A percentile compares a stretch with the other conserved stretches of the same genome.
phyloP scores from a whole-genome alignment of 805 yeast species.

The Torulaspora maleeae region DNA sequence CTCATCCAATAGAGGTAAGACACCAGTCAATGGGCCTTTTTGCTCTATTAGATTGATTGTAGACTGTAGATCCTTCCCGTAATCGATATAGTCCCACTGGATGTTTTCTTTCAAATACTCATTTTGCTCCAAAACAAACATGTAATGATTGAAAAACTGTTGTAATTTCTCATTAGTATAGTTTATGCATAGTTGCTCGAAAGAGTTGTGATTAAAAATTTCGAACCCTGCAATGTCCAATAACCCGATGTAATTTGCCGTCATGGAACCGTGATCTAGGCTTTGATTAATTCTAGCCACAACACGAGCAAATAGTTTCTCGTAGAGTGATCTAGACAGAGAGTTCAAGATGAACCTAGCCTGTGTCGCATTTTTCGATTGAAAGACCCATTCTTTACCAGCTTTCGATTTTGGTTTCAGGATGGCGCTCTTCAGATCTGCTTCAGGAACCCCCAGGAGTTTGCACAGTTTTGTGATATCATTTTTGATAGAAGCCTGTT shows the following conservation, averaged over 20 bases:
- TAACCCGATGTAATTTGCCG: conserved; percentile 76
- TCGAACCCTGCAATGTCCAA: conserved; percentile 98
- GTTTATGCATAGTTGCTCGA: conserved; percentile 95
- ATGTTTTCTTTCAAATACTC: conserved; percentile 91
- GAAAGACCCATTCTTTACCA: conserved; percentile 80
- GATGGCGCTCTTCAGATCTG: conserved; percentile 54
- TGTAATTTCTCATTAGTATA: conserved; percentile 96
- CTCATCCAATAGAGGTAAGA: conserved; percentile 83
- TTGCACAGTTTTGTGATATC: conserved; percentile 50
- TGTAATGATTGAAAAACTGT: conserved; percentile 97
- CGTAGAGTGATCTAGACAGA: conserved; percentile 80
- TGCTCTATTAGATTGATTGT: conserved; percentile 90
- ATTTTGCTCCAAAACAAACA: conserved; percentile 94
- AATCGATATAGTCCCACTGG: conserved; percentile 94
- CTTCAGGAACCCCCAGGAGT: conserved; percentile 55
- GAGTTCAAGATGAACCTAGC: conserved; percentile 82
- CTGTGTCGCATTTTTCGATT: conserved; percentile 72
- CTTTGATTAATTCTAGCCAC: conserved; percentile 71
- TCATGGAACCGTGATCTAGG: conserved; percentile 44
- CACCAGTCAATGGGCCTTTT: conserved; percentile 61
- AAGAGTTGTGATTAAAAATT: conserved; percentile 88
- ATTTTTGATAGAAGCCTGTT: conserved; percentile 66
- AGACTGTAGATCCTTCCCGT: conserved; percentile 90
- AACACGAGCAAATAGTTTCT: conserved; percentile 70
- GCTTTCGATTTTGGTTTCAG: conserved; percentile 83